Percentiles rank a stretch among this genome's conserved stretches.
Conservation (phyloP, 768 basidiomycete species). For the Suillus placidus region DNA sequence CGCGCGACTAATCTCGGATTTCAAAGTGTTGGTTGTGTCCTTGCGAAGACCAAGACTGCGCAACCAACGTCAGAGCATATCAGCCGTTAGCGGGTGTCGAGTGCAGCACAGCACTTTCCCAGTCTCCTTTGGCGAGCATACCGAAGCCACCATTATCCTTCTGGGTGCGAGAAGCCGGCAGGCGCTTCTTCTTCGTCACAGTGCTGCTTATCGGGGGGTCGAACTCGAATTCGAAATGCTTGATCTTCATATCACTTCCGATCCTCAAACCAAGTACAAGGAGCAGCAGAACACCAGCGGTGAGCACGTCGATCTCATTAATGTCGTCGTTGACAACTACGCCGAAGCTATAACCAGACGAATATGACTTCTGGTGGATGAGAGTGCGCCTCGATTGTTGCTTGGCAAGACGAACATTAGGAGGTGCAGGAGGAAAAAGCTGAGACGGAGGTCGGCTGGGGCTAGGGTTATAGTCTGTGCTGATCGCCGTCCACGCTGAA, state of each 20-base stretch:
- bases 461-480: conserved; percentile 41
- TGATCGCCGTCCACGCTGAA: conserved; percentile 24
- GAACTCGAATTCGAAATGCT: conserved; percentile 39
- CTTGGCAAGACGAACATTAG: conserved; percentile 59
- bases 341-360: conserved; percentile 65
- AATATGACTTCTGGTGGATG: conserved; percentile 63
- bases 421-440: conserved; percentile 77
- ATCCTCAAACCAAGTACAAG: conserved; percentile 68
- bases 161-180: conserved; percentile 19
- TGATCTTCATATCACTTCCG: conserved; percentile 58
- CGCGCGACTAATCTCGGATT: conserved; percentile 54
- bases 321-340: conserved; percentile 51
- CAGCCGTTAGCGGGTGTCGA: conserved; percentile 58
- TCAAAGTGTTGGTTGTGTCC: conserved; percentile 59
- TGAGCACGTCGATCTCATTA: conserved; percentile 72
- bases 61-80: conserved; percentile 13
- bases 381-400: conserved; percentile 44
- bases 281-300: conserved; percentile 67
- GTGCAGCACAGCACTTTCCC: conserved; percentile 59
- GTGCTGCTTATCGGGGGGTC: conserved; percentile 38
- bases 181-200: conserved; percentile 40
- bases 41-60: conserved; percentile 65
- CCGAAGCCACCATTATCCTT: conserved; percentile 31
- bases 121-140: conserved; percentile 38
- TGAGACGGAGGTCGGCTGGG: conserved; percentile 64